Percentiles rank a stretch among this genome's conserved stretches.
Evolutionary conservation across 768 basidiomycete genomes (phyloP).

Genomic region (Naematelia aurantialba): DNA sequence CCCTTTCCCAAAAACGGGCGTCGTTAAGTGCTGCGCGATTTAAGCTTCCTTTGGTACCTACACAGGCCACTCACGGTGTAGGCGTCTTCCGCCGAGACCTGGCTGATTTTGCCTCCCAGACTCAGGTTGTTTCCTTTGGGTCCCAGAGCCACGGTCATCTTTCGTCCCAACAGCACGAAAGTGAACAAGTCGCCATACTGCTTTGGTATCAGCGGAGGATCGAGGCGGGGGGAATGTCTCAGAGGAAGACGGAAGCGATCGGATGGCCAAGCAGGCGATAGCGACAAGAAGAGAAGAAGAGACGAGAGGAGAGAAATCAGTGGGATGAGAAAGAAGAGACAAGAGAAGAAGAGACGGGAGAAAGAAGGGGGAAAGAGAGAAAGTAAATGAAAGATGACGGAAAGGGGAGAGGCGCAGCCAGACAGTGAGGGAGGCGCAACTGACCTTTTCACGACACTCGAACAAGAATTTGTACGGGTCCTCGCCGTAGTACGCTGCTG

Average conservation of each 20-base stretch:
- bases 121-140: constrained; percentile 90
- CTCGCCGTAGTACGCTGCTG: constrained; percentile 81
- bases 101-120: constrained; percentile 85
- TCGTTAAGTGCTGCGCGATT: constrained; percentile 75
- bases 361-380: too few relatives aligned
- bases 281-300: background rate
- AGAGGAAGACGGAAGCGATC: background rate
- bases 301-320: background rate
- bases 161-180: constrained; percentile 82
- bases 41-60: background rate
- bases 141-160: constrained; percentile 84
- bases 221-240: background rate
- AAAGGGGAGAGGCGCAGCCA: background rate
- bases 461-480: constrained; percentile 88
- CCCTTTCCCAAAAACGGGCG: constrained; percentile 92
- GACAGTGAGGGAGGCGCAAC: constrained; percentile 13
- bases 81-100: constrained; percentile 92
- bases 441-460: constrained; percentile 56
- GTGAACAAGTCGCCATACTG: constrained; percentile 98
- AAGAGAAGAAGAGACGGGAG: too few relatives aligned
- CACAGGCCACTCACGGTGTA: constrained; percentile 59
- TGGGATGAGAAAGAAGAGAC: background rate
- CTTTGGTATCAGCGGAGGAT: constrained; percentile 2
- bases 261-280: background rate
- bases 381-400: too few relatives aligned